Base-by-base conservation (phyloP, 116 monocot species). In the Trichopus zeylanicus region DNA sequence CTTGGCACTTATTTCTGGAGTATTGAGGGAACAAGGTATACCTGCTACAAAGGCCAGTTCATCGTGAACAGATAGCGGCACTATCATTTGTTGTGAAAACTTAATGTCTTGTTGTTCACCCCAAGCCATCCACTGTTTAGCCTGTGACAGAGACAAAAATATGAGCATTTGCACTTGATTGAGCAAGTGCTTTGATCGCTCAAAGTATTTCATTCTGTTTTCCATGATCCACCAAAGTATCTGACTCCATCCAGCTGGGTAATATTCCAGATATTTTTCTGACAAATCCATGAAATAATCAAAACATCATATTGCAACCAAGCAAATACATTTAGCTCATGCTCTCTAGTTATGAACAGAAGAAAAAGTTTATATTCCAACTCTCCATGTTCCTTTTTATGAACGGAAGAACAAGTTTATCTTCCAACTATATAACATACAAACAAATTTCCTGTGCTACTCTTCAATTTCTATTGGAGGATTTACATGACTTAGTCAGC, bases 201-300 rank as follows among this genome's bases (percentile, higher is more conserved):
- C 78, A 68, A 90, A 95, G 56, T 95, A 87, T 32, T 87, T 90
- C 32, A 76, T 59, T 15, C 87, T 66, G 55, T 95, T 95, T 65
- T 95, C 95, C 95, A 95, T 95, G 61, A 95, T 95, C 95, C 90
- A 95, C 95, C 95, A 90, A 59, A 95, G 63, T 55, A 95, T 73
- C 55, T 78, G 72, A 71, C 65, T 71, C 20, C 81, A 75, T 52
- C 66, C 75, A 69, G 83, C 67, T 22, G 78, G 71, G 57, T 53
- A 64, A 58, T 53, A 65, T 29, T 42, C n/a, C 51, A 86, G 57
- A 70, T 94, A 89, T 70, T 82, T 82, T 33, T 88, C 93, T 94
- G 81, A 65, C 18, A 49, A 49, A n/a, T n/a, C n/a, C n/a, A 49
- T 11, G 22, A 49, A 49, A 20, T 24, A 8, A 8, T 4, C 24